A percentile compares a stretch with the other conserved stretches of the same genome.
phyloP scores from a whole-genome alignment of 1,284 basidiomycete species.

The Apiotrichum sp. region DNA sequence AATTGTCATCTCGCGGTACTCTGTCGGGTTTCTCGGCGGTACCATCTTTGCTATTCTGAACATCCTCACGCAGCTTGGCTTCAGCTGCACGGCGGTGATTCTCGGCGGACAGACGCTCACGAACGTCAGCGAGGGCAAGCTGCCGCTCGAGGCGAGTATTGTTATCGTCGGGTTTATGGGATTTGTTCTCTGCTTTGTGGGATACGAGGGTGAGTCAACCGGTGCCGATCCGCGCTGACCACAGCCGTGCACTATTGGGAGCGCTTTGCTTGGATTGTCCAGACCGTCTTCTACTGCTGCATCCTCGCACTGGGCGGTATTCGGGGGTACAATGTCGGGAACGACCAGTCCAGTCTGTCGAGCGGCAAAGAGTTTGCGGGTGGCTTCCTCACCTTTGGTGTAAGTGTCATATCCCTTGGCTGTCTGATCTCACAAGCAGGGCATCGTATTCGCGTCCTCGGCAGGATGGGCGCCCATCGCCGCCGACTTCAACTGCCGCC shows the following conservation, averaged over 20 bases:
- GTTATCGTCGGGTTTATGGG: constrained; percentile 47
- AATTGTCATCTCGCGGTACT: constrained; percentile 50
- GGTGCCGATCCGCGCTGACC: no score
- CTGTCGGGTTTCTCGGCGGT: constrained; percentile 56
- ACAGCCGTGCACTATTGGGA: constrained; percentile 57
- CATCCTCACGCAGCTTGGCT: constrained; percentile 53
- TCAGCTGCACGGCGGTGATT: constrained; percentile 41
- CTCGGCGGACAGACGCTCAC: constrained; percentile 48
- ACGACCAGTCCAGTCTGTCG: constrained; percentile 39
- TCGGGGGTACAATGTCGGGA: neutral
- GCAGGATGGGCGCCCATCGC: constrained; percentile 47
- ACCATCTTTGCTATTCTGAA: constrained; percentile 57
- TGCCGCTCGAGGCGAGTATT: constrained; percentile 48
- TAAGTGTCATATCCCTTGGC: neutral
- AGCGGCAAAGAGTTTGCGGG: constrained; percentile 47
- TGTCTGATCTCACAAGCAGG: constrained; percentile 15
- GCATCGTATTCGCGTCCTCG: constrained; percentile 56
- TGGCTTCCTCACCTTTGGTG: constrained; percentile 54
- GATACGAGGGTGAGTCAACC: constrained; percentile 37
- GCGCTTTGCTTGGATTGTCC: constrained; percentile 58
- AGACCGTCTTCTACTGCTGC: constrained; percentile 56
- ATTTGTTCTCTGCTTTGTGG: constrained; percentile 45
- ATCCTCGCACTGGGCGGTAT: constrained; percentile 47
- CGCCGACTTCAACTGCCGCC: constrained; percentile 54
- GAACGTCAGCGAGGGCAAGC: constrained; percentile 39